Conservation (phyloP, 768 basidiomycete genomes). For the Lactifluus pinguis region DNA sequence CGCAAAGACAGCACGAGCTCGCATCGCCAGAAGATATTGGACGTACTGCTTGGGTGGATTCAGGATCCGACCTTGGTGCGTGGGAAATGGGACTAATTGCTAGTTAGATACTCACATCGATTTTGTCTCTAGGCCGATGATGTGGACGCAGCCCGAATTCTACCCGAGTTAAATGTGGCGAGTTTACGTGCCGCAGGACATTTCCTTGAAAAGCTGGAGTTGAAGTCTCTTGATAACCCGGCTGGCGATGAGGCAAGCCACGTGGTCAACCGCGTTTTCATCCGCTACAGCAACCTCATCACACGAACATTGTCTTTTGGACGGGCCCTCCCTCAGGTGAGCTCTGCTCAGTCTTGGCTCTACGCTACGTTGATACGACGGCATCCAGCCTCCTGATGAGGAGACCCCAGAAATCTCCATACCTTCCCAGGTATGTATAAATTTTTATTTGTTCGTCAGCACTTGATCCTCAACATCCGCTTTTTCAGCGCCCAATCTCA, state of each 20-base stretch:
- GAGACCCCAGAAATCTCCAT: background rate
- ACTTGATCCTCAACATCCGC: background rate
- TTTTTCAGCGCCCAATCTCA: slow-evolving; percentile 5
- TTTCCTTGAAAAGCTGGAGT: slow-evolving; percentile 63
- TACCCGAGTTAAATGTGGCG: slow-evolving; percentile 62
- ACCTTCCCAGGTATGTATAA: background rate
- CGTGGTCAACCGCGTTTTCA: slow-evolving; percentile 69
- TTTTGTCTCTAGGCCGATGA: slow-evolving; percentile 26
- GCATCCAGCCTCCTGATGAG: slow-evolving; percentile 1
- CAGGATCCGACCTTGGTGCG: slow-evolving; percentile 44
- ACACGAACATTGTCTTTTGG: slow-evolving; percentile 49
- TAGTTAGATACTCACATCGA: background rate
- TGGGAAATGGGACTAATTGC: slow-evolving; percentile 2
- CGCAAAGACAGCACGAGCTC: slow-evolving; percentile 55
- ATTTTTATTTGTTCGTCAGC: background rate
- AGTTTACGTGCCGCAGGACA: slow-evolving; percentile 68
- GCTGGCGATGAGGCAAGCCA: slow-evolving; percentile 58
- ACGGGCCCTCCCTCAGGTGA: slow-evolving; percentile 34
- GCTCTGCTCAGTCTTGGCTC: background rate
- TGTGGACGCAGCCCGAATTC: slow-evolving; percentile 30
- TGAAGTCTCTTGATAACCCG: slow-evolving; percentile 48
- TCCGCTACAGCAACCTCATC: slow-evolving; percentile 62
- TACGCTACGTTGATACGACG: background rate
- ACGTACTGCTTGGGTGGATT: slow-evolving; percentile 76
- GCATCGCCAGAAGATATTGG: slow-evolving; percentile 62